These are phyloP conservation scores for Aspergillus latus DNA, from an alignment of 2,329 filamentous ascomycete genomes.

Conservation along the genomic window DNA sequence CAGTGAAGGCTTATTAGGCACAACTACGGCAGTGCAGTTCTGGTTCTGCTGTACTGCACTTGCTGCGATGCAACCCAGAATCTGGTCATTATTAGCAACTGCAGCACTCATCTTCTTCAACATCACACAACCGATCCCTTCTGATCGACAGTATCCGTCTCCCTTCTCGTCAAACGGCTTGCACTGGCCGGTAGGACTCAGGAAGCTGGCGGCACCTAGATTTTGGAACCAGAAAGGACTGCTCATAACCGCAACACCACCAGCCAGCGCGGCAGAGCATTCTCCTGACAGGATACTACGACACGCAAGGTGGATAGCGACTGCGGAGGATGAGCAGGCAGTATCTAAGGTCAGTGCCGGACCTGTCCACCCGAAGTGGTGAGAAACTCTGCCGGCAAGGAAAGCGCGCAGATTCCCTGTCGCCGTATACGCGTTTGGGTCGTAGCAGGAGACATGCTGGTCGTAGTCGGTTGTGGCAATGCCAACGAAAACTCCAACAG, in stretches of 20 bases:
- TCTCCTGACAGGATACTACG: conserved; percentile 22
- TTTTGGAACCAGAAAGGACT: conserved; percentile 25
- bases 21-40: conserved; percentile 25
- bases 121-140: conserved; percentile 47
- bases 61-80: conserved; percentile 44
- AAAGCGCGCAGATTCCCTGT: conserved; percentile 22
- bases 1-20: conserved; percentile 26
- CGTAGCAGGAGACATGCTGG: conserved; percentile 28
- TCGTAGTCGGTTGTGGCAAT: conserved; percentile 29
- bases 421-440: conserved; percentile 30
- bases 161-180: conserved; percentile 49
- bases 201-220: conserved; percentile 41
- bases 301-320: conserved; percentile 34
- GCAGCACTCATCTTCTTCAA: conserved; percentile 50
- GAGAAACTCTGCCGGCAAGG: conserved; percentile 35
- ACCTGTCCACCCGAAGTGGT: conserved; percentile 45
- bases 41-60: conserved; percentile 34
- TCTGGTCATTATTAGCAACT: conserved; percentile 45
- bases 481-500: conserved; percentile 32
- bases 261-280: conserved; percentile 33
- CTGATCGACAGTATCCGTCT: conserved; percentile 54
- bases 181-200: conserved; percentile 49
- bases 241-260: conserved; percentile 37
- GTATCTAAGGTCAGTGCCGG: conserved; percentile 43
- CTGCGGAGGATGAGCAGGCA: conserved; percentile 44